A percentile compares a stretch with the other conserved stretches of the same genome.
These are phyloP conservation scores for Olyra latifolia DNA, from an alignment of 176 grass and related monocot species.

Conservation along the genomic window DNA sequence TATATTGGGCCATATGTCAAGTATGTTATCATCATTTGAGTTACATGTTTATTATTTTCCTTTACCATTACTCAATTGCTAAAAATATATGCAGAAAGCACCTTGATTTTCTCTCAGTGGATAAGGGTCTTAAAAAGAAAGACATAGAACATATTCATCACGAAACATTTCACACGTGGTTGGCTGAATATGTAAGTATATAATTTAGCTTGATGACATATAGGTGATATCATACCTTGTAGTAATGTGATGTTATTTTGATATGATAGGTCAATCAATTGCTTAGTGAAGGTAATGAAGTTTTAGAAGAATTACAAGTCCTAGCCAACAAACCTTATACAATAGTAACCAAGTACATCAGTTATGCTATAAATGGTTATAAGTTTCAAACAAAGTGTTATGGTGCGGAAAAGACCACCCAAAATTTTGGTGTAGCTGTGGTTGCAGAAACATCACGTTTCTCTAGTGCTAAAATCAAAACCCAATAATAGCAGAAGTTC, in stretches of 20 bases:
- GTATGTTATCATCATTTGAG: too few species aligned
- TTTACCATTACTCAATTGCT: too few species aligned
- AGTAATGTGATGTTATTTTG: background rate
- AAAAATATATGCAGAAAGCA: too few species aligned
- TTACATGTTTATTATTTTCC: too few species aligned
- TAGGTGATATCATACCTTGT: background rate
- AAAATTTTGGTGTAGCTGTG: background rate
- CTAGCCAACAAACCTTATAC: background rate
- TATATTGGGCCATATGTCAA: too few species aligned
- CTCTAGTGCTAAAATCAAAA: constrained; percentile 3
- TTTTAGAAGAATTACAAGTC: background rate
- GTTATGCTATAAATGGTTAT: background rate
- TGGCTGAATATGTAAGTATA: too few species aligned
- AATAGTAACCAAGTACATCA: background rate
- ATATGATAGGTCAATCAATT: background rate
- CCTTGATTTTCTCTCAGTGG: too few species aligned
- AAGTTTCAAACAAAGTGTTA: background rate
- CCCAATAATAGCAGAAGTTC: background rate
- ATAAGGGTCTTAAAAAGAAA: too few species aligned
- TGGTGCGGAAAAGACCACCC: background rate
- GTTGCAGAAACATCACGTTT: background rate
- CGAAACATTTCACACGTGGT: too few species aligned
- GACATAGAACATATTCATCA: too few species aligned
- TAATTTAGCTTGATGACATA: background rate
- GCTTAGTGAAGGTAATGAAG: background rate